Evolutionary conservation across 805 yeast species (phyloP).

Genomic region (Candida ortonii): DNA sequence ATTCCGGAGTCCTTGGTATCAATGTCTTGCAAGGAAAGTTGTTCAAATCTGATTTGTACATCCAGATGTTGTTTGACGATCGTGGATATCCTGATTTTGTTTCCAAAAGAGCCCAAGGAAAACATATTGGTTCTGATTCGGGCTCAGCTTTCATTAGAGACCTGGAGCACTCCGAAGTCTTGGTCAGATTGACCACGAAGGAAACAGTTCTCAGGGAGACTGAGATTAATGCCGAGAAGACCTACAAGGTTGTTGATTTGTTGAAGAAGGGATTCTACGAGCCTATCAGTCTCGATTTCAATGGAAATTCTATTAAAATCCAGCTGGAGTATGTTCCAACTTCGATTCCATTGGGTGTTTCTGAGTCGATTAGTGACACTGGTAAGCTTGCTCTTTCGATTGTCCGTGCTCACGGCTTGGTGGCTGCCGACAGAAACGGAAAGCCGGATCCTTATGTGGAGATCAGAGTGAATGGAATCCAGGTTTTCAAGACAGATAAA

Average conservation of each 20-base stretch:
- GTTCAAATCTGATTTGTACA: conserved; percentile 44
- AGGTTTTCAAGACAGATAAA: conserved; percentile 55
- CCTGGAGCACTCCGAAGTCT: conserved; percentile 54
- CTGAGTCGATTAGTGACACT: conserved; percentile 66
- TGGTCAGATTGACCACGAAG: conserved; percentile 56
- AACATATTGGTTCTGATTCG: conserved; percentile 41
- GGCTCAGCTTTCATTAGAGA: conserved; percentile 70
- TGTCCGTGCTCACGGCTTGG: conserved; percentile 50
- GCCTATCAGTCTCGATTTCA: conserved; percentile 46
- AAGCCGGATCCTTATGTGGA: conserved; percentile 70
- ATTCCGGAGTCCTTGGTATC: conserved; percentile 62
- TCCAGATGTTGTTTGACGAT: conserved; percentile 68
- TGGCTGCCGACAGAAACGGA: conserved; percentile 67
- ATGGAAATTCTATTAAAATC: conserved; percentile 38
- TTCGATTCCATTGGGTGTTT: conserved; percentile 47
- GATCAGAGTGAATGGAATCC: conserved; percentile 51
- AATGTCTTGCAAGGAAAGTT: conserved; percentile 51
- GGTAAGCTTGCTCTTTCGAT: conserved; percentile 60
- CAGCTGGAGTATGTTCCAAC: conserved; percentile 64
- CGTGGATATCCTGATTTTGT: conserved; percentile 55
- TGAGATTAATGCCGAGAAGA: conserved; percentile 51
- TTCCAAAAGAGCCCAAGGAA: conserved; percentile 47
- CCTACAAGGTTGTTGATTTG: conserved; percentile 51
- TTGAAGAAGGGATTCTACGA: conserved; percentile 45
- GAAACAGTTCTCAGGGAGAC: conserved; percentile 44